Evolutionary conservation across 495 filamentous ascomycete genomes (phyloP).

Genomic region (Hamigera avellanea): DNA sequence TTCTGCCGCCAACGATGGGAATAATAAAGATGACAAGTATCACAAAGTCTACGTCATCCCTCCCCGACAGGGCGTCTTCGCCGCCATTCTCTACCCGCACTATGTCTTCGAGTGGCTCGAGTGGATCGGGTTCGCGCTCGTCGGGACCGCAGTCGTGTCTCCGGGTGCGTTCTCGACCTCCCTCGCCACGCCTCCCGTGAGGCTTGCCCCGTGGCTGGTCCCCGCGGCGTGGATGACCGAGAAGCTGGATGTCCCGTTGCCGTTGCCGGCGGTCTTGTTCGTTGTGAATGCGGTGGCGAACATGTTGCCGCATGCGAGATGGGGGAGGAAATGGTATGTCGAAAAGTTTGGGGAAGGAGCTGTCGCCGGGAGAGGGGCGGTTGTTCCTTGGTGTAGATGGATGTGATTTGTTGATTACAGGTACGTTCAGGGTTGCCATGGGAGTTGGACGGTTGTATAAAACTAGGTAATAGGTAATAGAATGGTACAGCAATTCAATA

Average conservation of each 20-base stretch:
- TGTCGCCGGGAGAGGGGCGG: conserved; percentile 63
- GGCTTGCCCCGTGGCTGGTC: conserved; percentile 37
- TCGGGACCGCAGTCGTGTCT: conserved; percentile 28
- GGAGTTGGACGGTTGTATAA: too few relatives aligned
- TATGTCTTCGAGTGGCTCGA: conserved; percentile 94
- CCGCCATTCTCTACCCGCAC: conserved; percentile 76
- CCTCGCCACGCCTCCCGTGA: conserved; percentile 11
- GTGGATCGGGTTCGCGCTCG: conserved; percentile 79
- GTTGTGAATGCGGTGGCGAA: conserved; percentile 75
- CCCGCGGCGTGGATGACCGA: conserved; percentile 39
- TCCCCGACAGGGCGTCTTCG: conserved; percentile 72
- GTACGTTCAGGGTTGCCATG: too few relatives aligned
- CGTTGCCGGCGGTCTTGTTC: conserved; percentile 65
- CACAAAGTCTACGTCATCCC: conserved; percentile 90
- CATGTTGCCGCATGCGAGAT: conserved; percentile 82
- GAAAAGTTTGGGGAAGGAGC: conserved; percentile 73
- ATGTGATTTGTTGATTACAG: conserved; percentile 10
- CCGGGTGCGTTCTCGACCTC: conserved; percentile 1
- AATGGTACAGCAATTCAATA: too few relatives aligned
- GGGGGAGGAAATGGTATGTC: conserved; percentile 79
- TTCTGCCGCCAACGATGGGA: conserved; percentile 14
- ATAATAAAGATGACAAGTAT: conserved; percentile 19
- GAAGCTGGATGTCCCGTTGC: conserved; percentile 16
- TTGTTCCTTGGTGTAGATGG: conserved; percentile 60
- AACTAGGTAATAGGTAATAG: too few relatives aligned